These are phyloP conservation scores for Durotheca rogersii DNA, from an alignment of 495 filamentous ascomycete species.

Conservation along the genomic window DNA sequence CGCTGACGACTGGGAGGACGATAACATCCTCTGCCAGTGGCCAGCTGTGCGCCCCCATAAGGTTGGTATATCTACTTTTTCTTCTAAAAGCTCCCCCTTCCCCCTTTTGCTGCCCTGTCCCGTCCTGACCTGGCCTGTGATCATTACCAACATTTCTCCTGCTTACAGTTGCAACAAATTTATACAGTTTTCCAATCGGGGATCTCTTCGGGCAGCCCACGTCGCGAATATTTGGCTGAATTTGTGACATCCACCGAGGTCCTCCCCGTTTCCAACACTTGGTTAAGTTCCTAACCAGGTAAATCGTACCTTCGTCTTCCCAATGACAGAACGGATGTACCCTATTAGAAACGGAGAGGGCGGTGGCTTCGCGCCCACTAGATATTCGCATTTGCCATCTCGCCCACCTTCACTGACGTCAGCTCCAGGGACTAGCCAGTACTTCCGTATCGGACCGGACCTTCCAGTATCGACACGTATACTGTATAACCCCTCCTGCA, in stretches of 20 bases:
- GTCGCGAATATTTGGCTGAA: too few species aligned
- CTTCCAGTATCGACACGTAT: constrained; percentile 2
- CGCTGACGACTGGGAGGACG: too few species aligned
- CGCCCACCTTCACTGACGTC: constrained; percentile 1
- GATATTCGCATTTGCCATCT: neutral
- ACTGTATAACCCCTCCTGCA: constrained; percentile 5
- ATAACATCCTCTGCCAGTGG: too few species aligned
- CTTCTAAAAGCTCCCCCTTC: neutral
- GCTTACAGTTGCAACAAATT: too few species aligned
- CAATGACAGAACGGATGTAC: neutral
- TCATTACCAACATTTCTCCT: too few species aligned
- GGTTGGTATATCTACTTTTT: neutral
- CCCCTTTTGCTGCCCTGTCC: too few species aligned
- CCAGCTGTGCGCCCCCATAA: neutral
- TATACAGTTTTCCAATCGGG: too few species aligned
- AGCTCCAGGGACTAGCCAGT: neutral
- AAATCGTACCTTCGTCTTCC: neutral
- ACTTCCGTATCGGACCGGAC: neutral
- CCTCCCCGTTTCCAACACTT: neutral
- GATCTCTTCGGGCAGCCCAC: too few species aligned
- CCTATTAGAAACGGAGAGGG: neutral
- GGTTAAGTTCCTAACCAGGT: neutral
- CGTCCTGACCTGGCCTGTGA: too few species aligned
- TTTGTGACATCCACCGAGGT: too few species aligned
- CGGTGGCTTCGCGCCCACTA: neutral